phyloP scores from a whole-genome alignment of 129 eudicot species.

The Flaveria ramosissima region DNA sequence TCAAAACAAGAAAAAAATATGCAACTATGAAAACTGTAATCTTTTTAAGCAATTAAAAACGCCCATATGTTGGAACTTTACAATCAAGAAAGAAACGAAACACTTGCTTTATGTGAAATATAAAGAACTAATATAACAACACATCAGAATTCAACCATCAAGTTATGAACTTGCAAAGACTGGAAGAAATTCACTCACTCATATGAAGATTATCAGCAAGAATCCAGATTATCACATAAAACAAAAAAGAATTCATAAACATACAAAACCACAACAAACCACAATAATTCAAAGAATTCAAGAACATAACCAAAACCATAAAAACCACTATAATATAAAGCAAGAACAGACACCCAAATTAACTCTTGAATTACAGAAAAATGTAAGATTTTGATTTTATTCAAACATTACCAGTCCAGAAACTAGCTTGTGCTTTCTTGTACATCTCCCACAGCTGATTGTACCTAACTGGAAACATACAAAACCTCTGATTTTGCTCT shows the following conservation, averaged over 20 bases:
- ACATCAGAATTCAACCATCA: too few relatives aligned
- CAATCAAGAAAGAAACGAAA: constrained; percentile 8
- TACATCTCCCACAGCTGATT: constrained; percentile 90
- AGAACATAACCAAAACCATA: background rate
- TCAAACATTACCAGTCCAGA: constrained; percentile 69
- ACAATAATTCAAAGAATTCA: background rate
- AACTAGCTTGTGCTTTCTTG: constrained; percentile 75
- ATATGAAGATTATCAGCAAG: background rate
- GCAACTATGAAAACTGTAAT: background rate
- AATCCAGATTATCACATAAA: background rate
- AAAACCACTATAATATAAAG: background rate
- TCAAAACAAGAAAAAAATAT: too few relatives aligned
- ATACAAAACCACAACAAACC: background rate
- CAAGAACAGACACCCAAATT: constrained; percentile 9
- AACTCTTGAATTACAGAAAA: background rate
- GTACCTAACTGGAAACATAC: constrained; percentile 82
- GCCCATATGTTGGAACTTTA: background rate
- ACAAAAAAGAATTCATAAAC: background rate
- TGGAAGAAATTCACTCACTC: background rate
- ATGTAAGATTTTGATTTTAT: background rate
- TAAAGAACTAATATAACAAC: background rate
- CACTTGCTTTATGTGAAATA: background rate
- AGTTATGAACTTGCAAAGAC: background rate
- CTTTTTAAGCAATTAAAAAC: background rate
- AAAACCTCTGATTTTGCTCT: constrained; percentile 62